phyloP scores from a whole-genome alignment of 805 yeast genomes.

The Candida khao-thaluensis region DNA sequence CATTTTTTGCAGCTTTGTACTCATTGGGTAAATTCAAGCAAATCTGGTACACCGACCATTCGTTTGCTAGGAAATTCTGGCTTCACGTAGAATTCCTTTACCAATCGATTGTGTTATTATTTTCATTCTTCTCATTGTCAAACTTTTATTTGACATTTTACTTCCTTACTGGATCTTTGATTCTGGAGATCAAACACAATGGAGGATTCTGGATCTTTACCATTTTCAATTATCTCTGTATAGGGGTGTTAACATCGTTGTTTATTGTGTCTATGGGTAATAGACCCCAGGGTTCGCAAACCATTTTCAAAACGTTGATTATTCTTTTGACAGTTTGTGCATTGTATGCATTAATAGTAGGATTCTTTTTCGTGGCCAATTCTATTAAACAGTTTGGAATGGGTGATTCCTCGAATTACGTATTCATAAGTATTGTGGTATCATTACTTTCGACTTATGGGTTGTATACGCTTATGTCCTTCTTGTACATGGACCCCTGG shows the following conservation, averaged over 20 bases:
- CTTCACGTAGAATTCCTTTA: slow-evolving; percentile 78
- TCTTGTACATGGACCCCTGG: slow-evolving; percentile 94
- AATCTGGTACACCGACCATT: slow-evolving; percentile 79
- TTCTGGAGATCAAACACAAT: slow-evolving; percentile 26
- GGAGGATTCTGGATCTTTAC: slow-evolving; percentile 78
- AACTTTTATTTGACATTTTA: slow-evolving; percentile 92
- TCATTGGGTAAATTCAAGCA: slow-evolving; percentile 74
- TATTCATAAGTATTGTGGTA: slow-evolving; percentile 74
- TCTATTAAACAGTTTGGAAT: slow-evolving; percentile 45
- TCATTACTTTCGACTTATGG: slow-evolving; percentile 92
- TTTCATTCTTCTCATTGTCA: slow-evolving; percentile 89
- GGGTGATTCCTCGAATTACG: slow-evolving; percentile 43
- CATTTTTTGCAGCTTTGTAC: slow-evolving; percentile 91
- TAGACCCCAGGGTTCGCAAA: slow-evolving; percentile 93
- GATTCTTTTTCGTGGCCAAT: slow-evolving; percentile 71
- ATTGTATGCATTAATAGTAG: slow-evolving; percentile 75
- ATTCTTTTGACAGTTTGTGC: slow-evolving; percentile 75
- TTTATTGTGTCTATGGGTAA: slow-evolving; percentile 95
- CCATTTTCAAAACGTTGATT: slow-evolving; percentile 71
- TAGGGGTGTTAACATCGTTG: slow-evolving; percentile 81
- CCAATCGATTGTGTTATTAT: slow-evolving; percentile 74
- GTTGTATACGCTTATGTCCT: slow-evolving; percentile 74
- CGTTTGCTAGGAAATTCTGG: slow-evolving; percentile 61
- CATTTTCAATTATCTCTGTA: slow-evolving; percentile 79
- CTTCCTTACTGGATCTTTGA: slow-evolving; percentile 84